phyloP scores from a whole-genome alignment of 805 yeast genomes.

The Alloascoidea hylecoeti region DNA sequence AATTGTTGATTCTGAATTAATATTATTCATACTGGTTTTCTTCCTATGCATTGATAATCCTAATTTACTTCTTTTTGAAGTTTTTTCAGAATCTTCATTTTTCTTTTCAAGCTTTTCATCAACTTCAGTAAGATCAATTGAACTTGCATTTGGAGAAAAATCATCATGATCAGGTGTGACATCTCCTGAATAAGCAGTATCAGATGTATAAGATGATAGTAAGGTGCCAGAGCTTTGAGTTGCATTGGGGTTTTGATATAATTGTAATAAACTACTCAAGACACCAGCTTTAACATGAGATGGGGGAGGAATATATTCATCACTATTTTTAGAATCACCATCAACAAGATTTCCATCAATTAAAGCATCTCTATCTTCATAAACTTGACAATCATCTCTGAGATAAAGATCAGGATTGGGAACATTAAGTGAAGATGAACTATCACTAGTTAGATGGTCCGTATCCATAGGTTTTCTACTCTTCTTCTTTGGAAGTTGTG shows the following conservation, averaged over 20 bases:
- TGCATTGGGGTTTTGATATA: constrained; percentile 30
- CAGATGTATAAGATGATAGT: constrained; percentile 1
- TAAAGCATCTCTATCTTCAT: neutral
- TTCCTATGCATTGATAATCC: no score
- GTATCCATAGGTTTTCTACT: no score
- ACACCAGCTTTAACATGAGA: constrained; percentile 74
- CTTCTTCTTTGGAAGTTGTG: neutral
- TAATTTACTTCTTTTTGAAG: neutral
- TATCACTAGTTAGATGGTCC: neutral
- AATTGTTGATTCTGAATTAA: no score
- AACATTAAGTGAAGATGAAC: neutral
- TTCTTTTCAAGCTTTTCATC: neutral
- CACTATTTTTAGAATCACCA: constrained; percentile 6
- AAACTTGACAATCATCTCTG: neutral
- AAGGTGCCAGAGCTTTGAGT: constrained; percentile 7
- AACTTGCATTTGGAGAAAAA: no score
- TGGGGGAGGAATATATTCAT: constrained; percentile 43
- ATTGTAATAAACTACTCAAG: constrained; percentile 56
- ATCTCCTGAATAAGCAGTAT: constrained; percentile 5
- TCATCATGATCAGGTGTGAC: constrained; percentile 1
- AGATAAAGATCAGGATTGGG: neutral
- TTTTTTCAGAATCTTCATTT: neutral
- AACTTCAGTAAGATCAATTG: neutral
- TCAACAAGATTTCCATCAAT: neutral
- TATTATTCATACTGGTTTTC: neutral